Evolutionary conservation across 257 asterid species (phyloP), one percentile per base, ranked within the genome.

Genomic region (Asclepias syriaca): DNA sequence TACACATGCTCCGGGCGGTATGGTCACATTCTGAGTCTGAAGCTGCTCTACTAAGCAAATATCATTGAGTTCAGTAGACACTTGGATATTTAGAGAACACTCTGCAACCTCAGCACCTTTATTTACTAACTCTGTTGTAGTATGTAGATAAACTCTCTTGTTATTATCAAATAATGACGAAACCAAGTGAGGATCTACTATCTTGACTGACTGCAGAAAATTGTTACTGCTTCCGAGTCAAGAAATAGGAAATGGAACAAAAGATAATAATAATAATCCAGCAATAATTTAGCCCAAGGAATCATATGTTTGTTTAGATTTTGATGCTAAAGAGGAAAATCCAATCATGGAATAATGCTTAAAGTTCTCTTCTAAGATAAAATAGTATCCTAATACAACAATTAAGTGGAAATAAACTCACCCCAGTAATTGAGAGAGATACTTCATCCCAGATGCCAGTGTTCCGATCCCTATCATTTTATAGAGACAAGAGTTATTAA

Each of bases 401-500:
- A 9, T 49, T 48, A 68, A 79, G 67, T 34, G 39, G 67, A 57
- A 40, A 60, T 75, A 40, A 79, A 72, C 93, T 87, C 83, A 94
- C 98, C 87, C 98, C 98, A 54, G 98, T 89, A 78, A 89, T 84
- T 73, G 87, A 83, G 76, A 91, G 81, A 77, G 97, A 94, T 63
- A 94, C 97, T 83, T 94, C 96, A 76, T 94, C 98, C 98, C 98
- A 94, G 78, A 94, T 88, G 57, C 98, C 98, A 75, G 98, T 94
- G 88, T 94, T 94, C 83, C 97, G 85, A 75, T 94, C 98, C 92
- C 98, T 94, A 89, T 67, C 78, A 82, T 53, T 49, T 55, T 22
- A 57, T 37, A 53, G 69, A 78, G 72, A 16, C 10, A 40, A 43
- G 49, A 37, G 56, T 48, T n/a, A 67, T 39, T 74, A 45, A 67